Evolutionary conservation across 2,329 filamentous ascomycete genomes (phyloP).

Genomic region (Emmonsiellopsis sp.): DNA sequence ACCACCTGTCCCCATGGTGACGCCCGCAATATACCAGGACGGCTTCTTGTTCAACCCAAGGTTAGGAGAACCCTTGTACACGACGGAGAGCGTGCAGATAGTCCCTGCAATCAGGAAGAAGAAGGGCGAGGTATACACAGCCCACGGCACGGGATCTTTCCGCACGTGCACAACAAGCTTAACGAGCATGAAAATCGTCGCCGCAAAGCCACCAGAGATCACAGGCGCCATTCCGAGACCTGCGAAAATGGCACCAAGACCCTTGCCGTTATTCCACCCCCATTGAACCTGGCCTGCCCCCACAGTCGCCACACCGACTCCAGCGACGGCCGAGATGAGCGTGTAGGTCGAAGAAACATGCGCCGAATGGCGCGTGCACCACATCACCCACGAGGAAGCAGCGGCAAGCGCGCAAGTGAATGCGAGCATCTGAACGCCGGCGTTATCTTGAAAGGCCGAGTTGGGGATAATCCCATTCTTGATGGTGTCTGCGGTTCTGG

Average conservation of each 20-base stretch:
- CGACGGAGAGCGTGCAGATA: constrained; percentile 66
- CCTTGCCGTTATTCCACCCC: constrained; percentile 61
- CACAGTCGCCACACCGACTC: constrained; percentile 59
- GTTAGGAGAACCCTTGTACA: constrained; percentile 70
- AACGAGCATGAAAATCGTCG: constrained; percentile 64
- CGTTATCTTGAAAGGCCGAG: constrained; percentile 49
- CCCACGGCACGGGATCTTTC: constrained; percentile 62
- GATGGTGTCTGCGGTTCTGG: constrained; percentile 65
- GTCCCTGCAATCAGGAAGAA: constrained; percentile 70
- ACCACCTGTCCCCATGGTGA: constrained; percentile 55
- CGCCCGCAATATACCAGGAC: constrained; percentile 55
- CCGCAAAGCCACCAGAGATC: constrained; percentile 57
- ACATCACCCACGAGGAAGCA: constrained; percentile 68
- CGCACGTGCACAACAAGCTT: constrained; percentile 63
- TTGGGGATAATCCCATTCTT: constrained; percentile 67
- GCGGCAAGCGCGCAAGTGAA: constrained; percentile 57
- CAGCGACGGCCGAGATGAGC: constrained; percentile 58
- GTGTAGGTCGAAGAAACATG: constrained; percentile 68
- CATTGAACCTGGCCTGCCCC: constrained; percentile 55
- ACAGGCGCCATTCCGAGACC: constrained; percentile 62
- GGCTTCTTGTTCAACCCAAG: constrained; percentile 57
- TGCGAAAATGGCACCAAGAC: constrained; percentile 63
- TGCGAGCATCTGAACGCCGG: constrained; percentile 59
- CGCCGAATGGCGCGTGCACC: constrained; percentile 64
- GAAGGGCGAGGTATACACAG: constrained; percentile 63